Conservation (phyloP, 306 rosid genomes). For the Begonia fuchsioides region DNA sequence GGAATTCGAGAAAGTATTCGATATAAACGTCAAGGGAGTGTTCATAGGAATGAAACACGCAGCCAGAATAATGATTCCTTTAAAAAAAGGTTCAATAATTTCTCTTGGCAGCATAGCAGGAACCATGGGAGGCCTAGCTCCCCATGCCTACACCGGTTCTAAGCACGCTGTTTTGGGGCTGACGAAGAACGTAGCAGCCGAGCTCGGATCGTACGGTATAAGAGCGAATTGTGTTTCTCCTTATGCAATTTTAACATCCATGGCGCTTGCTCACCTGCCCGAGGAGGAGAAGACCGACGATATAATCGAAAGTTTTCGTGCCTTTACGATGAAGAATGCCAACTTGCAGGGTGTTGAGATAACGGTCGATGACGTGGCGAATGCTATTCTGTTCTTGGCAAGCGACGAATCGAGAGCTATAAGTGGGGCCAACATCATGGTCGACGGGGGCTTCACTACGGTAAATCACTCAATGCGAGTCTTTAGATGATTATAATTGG, state of each 20-base stretch:
- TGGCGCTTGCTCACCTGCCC: constrained; percentile 54
- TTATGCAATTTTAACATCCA: constrained; percentile 29
- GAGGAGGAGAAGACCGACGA: constrained; percentile 62
- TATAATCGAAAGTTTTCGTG: constrained; percentile 22
- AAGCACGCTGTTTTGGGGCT: constrained; percentile 76
- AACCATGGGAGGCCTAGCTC: constrained; percentile 34
- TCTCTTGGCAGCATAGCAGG: constrained; percentile 49
- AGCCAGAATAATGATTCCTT: constrained; percentile 51
- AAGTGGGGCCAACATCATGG: constrained; percentile 57
- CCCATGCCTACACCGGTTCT: constrained; percentile 65
- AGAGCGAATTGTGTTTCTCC: constrained; percentile 70
- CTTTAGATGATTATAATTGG: constrained; percentile 30
- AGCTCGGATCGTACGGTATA: constrained; percentile 51
- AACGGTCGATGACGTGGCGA: constrained; percentile 55
- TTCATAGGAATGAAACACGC: constrained; percentile 83
- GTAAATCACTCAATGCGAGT: constrained; percentile 37
- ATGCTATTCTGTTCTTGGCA: constrained; percentile 70
- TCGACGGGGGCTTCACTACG: constrained; percentile 62
- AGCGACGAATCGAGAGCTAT: constrained; percentile 62
- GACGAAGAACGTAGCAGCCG: constrained; percentile 70
- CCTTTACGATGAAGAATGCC: constrained; percentile 23
- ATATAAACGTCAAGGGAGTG: constrained; percentile 60
- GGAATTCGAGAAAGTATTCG: constrained; percentile 67
- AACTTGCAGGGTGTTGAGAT: constrained; percentile 67
- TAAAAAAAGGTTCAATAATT: constrained; percentile 59